Conservation (phyloP, 192 early-diverging fungal genomes). For the Allomyces macrogynus region DNA sequence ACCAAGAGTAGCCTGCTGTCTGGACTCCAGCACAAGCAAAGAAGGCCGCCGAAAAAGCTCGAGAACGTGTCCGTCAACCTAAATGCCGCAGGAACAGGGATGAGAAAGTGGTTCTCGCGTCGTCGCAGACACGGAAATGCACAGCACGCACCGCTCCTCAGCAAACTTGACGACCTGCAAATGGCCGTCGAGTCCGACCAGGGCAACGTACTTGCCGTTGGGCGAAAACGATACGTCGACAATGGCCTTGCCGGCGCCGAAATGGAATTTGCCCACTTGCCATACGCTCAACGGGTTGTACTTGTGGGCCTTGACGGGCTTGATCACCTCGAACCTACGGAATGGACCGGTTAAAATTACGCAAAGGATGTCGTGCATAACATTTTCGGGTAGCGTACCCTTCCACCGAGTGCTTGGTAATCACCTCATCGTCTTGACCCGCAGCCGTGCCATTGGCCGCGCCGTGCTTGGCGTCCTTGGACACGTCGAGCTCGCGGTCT, state of each 20-base stretch:
- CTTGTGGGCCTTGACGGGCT: constrained; percentile 38
- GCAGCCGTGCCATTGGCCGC: constrained; percentile 6
- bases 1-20: constrained; percentile 63
- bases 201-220: constrained; percentile 56
- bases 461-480: constrained; percentile 6
- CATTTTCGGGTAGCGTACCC: constrained; percentile 6
- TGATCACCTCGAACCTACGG: constrained; percentile 27
- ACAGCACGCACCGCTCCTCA: constrained; percentile 24
- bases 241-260: constrained; percentile 4
- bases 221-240: constrained; percentile 43
- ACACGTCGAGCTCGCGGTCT: constrained; percentile 28
- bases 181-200: constrained; percentile 55
- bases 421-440: constrained; percentile 8
- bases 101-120: background rate
- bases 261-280: constrained; percentile 34
- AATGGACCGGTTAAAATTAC: constrained; percentile 1
- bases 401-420: constrained; percentile 9
- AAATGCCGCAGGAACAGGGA: background rate
- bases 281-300: constrained; percentile 67
- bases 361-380: no score
- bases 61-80: constrained; percentile 53
- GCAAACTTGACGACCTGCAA: constrained; percentile 58
- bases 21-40: constrained; percentile 74
- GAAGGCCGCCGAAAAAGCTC: constrained; percentile 71
- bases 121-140: background rate